Conservation (phyloP, 768 basidiomycete species). For the Cyclocybe aegerita region DNA sequence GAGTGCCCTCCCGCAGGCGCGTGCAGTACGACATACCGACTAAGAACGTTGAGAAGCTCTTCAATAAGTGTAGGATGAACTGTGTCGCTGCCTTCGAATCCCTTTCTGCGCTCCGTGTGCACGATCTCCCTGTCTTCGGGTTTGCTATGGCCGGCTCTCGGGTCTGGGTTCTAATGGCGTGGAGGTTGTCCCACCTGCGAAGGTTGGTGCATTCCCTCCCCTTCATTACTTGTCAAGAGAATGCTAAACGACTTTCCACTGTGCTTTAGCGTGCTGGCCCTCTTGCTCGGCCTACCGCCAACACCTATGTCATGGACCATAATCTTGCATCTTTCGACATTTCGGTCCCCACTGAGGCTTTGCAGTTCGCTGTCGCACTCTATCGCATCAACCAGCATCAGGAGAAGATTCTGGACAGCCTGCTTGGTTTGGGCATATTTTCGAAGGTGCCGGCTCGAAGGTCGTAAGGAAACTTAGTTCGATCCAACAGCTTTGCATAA, state of each 20-base stretch:
- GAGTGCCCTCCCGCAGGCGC: too few species aligned
- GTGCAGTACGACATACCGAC: too few species aligned
- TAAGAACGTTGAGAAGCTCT: background rate
- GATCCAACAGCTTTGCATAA: too few species aligned
- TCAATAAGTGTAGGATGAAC: conserved; percentile 5
- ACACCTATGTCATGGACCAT: background rate
- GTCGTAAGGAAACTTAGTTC: too few species aligned
- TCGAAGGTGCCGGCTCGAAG: too few species aligned
- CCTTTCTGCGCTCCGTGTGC: conserved; percentile 2
- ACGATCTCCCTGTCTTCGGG: conserved; percentile 5
- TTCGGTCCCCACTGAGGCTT: background rate
- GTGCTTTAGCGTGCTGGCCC: too few species aligned
- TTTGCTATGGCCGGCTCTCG: conserved; percentile 1
- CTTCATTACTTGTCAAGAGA: too few species aligned
- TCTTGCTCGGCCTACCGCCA: too few species aligned
- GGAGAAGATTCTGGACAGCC: too few species aligned
- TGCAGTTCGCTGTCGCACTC: background rate
- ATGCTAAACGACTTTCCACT: too few species aligned
- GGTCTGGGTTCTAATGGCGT: conserved; percentile 9
- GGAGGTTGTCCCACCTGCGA: background rate
- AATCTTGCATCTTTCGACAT: conserved; percentile 1
- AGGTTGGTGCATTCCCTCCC: too few species aligned
- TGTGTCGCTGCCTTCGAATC: conserved; percentile 5
- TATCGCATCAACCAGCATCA: background rate
- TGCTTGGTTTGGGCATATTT: too few species aligned